Conservation (phyloP, 805 yeast species). For the Metschnikowia kofuensis region DNA sequence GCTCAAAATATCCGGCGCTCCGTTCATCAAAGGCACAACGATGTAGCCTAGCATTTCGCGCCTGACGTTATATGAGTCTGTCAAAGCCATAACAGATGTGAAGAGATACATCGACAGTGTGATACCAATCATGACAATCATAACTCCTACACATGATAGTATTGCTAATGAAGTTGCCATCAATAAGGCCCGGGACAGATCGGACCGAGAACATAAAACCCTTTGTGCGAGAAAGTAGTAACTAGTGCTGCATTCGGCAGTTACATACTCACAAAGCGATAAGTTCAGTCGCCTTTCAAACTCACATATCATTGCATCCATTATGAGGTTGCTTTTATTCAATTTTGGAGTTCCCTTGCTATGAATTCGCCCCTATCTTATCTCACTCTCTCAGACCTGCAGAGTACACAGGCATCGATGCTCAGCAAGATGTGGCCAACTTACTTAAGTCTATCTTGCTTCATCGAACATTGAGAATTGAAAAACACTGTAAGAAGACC, state of each 20-base stretch:
- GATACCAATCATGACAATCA: conserved; percentile 28
- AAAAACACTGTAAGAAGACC: not conserved
- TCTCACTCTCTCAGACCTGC: conserved; percentile 3
- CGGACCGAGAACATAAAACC: conserved; percentile 27
- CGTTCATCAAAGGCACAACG: conserved; percentile 36
- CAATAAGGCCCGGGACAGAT: conserved; percentile 13
- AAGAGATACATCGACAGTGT: conserved; percentile 35
- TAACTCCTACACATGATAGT: not conserved
- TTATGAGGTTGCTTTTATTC: not conserved
- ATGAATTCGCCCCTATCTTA: not conserved
- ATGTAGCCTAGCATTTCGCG: conserved; percentile 31
- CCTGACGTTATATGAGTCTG: conserved; percentile 23
- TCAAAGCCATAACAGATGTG: conserved; percentile 27
- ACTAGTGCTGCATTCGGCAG: conserved; percentile 18
- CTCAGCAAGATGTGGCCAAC: too few species aligned
- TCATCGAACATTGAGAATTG: not conserved
- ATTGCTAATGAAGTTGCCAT: not conserved
- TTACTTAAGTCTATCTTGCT: not conserved
- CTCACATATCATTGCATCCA: conserved; percentile 8
- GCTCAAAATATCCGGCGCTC: conserved; percentile 37
- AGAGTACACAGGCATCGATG: not conserved
- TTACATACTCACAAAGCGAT: conserved; percentile 19
- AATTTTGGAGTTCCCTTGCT: too few species aligned
- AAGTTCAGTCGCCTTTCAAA: conserved; percentile 1
- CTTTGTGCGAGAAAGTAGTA: conserved; percentile 28